Evolutionary conservation across 805 yeast species (phyloP).

Genomic region (Teunomyces kruisii): DNA sequence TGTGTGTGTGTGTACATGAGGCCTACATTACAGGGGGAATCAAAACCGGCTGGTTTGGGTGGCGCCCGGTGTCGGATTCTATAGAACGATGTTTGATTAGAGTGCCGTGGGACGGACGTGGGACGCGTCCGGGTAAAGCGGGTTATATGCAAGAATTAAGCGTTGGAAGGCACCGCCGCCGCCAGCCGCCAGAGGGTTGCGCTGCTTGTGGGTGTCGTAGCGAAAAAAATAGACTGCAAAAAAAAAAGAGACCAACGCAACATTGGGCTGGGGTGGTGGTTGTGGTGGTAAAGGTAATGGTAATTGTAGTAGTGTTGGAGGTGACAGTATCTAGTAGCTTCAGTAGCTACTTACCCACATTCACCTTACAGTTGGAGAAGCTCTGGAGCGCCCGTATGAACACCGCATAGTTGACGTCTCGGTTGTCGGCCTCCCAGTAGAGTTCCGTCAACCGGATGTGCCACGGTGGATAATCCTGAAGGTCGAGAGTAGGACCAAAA

Average conservation of each 20-base stretch:
- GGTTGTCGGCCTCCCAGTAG: constrained; percentile 87
- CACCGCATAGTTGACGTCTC: constrained; percentile 76
- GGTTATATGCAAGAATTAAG: not conserved
- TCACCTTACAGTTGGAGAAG: constrained; percentile 79
- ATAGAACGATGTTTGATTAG: not conserved
- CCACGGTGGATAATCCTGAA: constrained; percentile 98
- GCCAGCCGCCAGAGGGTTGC: too few species aligned
- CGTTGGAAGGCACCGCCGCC: too few species aligned
- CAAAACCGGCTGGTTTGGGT: too few species aligned
- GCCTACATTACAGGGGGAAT: too few species aligned
- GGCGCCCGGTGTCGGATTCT: not conserved
- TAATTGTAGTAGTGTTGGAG: not conserved
- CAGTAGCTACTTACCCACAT: constrained; percentile 69
- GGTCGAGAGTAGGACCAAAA: constrained; percentile 83
- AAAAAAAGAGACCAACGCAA: too few species aligned
- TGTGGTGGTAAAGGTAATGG: too few species aligned
- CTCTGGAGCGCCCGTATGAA: constrained; percentile 75
- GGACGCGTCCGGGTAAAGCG: constrained; percentile 5
- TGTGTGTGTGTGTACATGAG: too few species aligned
- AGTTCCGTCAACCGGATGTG: constrained; percentile 88
- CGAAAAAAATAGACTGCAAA: too few species aligned
- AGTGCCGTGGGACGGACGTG: not conserved
- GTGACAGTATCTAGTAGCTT: too few species aligned
- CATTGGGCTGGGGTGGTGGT: too few species aligned
- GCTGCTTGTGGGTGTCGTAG: too few species aligned